Evolutionary conservation across 169 alveolate species (phyloP).

Genomic region (Cryptosporidium ryanae): DNA sequence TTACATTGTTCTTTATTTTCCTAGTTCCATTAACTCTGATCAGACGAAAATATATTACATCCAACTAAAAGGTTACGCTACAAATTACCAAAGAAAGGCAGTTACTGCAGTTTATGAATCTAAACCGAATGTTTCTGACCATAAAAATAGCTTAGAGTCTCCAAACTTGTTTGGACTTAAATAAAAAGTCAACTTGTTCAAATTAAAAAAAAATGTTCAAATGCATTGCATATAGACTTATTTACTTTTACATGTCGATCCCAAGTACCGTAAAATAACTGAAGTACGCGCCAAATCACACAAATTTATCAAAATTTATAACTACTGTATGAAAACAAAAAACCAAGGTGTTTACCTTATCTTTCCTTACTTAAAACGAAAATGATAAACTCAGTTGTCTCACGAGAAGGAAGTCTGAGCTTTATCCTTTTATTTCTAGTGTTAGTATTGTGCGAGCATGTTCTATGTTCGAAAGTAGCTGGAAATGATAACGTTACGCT

Average conservation of each 20-base stretch:
- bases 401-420: too few species aligned
- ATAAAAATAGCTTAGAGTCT: constrained; percentile 29
- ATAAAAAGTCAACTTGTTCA: neutral
- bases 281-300: too few species aligned
- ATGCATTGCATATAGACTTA: neutral
- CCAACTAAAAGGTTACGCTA: constrained; percentile 80
- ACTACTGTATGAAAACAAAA: neutral
- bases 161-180: constrained; percentile 5
- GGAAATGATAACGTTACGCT: too few species aligned
- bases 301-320: neutral
- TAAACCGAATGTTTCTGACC: constrained; percentile 69
- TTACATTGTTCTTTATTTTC: constrained; percentile 79
- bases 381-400: too few species aligned
- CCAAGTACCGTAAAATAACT: neutral
- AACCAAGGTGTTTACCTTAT: too few species aligned
- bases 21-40: constrained; percentile 79
- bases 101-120: constrained; percentile 79
- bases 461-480: too few species aligned
- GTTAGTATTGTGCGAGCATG: too few species aligned
- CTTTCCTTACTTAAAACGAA: too few species aligned
- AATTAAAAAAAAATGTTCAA: neutral
- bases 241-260: neutral
- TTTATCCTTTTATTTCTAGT: too few species aligned
- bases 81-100: constrained; percentile 80
- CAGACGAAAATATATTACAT: constrained; percentile 79